Evolutionary conservation across 495 filamentous ascomycete genomes (phyloP).

Genomic region (Neurospora sp.): DNA sequence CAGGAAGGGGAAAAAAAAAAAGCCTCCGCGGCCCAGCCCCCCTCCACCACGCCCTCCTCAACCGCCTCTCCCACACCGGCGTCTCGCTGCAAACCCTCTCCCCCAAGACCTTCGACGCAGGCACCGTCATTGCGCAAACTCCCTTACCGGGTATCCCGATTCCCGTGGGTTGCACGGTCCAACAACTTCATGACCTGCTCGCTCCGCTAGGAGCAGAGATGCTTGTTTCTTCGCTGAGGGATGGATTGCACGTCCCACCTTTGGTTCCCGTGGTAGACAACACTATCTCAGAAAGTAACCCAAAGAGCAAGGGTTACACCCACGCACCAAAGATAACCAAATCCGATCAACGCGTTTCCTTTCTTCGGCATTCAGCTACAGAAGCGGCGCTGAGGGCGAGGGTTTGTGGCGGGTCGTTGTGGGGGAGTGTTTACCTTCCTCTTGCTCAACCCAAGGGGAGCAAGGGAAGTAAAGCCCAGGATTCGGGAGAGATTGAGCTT

Average conservation of each 20-base stretch:
- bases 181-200: slow-evolving; percentile 24
- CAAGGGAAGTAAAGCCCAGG: background rate
- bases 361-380: background rate
- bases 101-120: slow-evolving; percentile 62
- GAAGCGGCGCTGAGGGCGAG: slow-evolving; percentile 1
- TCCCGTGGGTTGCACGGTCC: slow-evolving; percentile 1
- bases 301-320: too few species aligned
- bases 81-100: slow-evolving; percentile 81
- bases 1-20: background rate
- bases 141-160: slow-evolving; percentile 21
- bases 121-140: slow-evolving; percentile 57
- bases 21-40: slow-evolving; percentile 68
- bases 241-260: slow-evolving; percentile 56
- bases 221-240: slow-evolving; percentile 48
- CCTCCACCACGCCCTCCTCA: slow-evolving; percentile 67
- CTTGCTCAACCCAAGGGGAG: background rate
- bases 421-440: slow-evolving; percentile 8
- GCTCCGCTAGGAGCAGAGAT: slow-evolving; percentile 46
- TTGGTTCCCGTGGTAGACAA: slow-evolving; percentile 20
- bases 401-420: slow-evolving; percentile 10
- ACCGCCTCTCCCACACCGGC: slow-evolving; percentile 45
- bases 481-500: background rate
- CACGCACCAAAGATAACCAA: slow-evolving; percentile 32
- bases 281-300: too few species aligned
- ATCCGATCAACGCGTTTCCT: slow-evolving; percentile 17